Evolutionary conservation across 1,284 basidiomycete species (phyloP).

Genomic region (Ustilago shanxiensis): DNA sequence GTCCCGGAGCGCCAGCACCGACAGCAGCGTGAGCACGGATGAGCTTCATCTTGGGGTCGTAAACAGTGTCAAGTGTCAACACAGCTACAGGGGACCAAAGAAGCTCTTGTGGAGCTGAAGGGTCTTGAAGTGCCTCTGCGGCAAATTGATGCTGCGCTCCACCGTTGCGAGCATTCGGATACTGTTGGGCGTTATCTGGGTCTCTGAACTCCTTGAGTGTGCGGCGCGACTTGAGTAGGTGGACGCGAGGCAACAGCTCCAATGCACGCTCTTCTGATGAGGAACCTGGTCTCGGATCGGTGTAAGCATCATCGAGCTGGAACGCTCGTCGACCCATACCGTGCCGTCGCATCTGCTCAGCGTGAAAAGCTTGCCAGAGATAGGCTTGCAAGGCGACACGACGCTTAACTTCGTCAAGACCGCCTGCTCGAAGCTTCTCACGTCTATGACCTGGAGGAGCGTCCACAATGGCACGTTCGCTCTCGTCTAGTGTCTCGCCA

Average conservation of each 20-base stretch:
- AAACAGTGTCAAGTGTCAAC: slow-evolving; percentile 48
- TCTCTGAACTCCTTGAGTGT: slow-evolving; percentile 50
- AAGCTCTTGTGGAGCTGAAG: slow-evolving; percentile 25
- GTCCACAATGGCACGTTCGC: slow-evolving; percentile 35
- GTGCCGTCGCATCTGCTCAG: slow-evolving; percentile 57
- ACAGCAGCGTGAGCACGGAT: slow-evolving; percentile 55
- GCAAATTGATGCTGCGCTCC: slow-evolving; percentile 54
- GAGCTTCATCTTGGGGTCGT: slow-evolving; percentile 43
- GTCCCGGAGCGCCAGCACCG: slow-evolving; percentile 37
- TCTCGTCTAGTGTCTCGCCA: slow-evolving; percentile 1
- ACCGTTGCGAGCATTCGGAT: slow-evolving; percentile 36
- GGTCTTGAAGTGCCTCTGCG: slow-evolving; percentile 35
- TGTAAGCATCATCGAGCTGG: slow-evolving; percentile 43
- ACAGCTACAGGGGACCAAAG: slow-evolving; percentile 47
- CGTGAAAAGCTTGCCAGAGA: slow-evolving; percentile 58
- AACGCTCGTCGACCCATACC: slow-evolving; percentile 51
- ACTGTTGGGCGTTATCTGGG: slow-evolving; percentile 55
- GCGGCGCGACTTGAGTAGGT: slow-evolving; percentile 39
- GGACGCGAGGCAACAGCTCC: slow-evolving; percentile 38
- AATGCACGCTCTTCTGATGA: slow-evolving; percentile 10
- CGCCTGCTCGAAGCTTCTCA: slow-evolving; percentile 25
- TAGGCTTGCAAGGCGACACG: slow-evolving; percentile 56
- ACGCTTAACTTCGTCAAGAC: slow-evolving; percentile 39
- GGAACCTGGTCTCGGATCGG: slow-evolving; percentile 4
- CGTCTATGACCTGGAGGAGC: slow-evolving; percentile 29